Base-by-base conservation (phyloP, 305 asterid genomes). In the Ajuga reptans region DNA sequence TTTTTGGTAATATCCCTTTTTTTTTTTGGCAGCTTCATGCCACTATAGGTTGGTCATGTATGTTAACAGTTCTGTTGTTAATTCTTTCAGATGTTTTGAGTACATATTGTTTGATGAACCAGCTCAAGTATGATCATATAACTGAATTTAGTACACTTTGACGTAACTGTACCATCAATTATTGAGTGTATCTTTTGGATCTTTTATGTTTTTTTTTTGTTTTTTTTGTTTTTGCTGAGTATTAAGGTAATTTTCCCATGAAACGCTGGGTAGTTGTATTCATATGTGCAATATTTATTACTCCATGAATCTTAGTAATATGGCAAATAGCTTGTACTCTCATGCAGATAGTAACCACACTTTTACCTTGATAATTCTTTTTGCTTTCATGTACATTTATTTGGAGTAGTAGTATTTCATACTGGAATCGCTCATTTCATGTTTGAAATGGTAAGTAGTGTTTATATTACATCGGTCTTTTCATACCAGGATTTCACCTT, bases 401-500 rank as follows among this genome's bases (percentile, higher is more conserved):
- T 47, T 10, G 15, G 47, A 66, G 50, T 58, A 58, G 59, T 73
- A 31, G 24, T 24, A 46, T 21, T 10, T 24, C 15, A 4, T 61
- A 27, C 70, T 55, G 1, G 21, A 49, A 14, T 72, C 34, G 36
- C 51, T 67, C 24, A 42, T 54, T 50, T 73, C 64, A 39, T 27
- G 65, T n/a, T 68, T 68, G 54, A 69, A 59, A 54, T 60, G 39
- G 64, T 70, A 7, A 34, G 27, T 10, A 10, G 5, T 37, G 72
- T 73, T 71, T 11, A 56, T 16, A 11, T 49, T 55, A 47, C 11
- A 6, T 64, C 17, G 45, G 45, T 46, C 39, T 64, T 69, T 58
- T 60, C 9, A 53, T 63, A 39, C 54, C 79, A 94, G 99, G 99
- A 94, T 86, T 94, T 91, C 83, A 91, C 96, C 11, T 67, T 86